phyloP scores from a whole-genome alignment of 345 rosid species.

The Ceriops tagal region DNA sequence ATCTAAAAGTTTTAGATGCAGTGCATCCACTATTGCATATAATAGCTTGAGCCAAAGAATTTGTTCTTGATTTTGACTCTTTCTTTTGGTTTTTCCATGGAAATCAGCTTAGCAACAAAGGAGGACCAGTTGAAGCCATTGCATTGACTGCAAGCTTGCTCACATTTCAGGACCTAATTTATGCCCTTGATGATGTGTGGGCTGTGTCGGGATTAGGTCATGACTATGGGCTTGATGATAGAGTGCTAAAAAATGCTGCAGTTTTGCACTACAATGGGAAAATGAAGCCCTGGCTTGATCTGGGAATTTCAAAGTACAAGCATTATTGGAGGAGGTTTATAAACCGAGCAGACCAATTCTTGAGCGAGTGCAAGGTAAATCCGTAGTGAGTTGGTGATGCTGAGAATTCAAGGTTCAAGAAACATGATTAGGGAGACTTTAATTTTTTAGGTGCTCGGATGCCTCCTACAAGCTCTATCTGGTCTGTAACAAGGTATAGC shows the following conservation, averaged over 20 bases:
- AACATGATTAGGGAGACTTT: conserved; percentile 11
- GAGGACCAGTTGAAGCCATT: conserved; percentile 43
- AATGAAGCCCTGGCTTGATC: conserved; percentile 37
- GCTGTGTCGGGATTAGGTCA: conserved; percentile 29
- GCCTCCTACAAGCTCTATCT: conserved; percentile 20
- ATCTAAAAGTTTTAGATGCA: background rate
- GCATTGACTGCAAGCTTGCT: conserved; percentile 26
- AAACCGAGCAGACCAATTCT: conserved; percentile 17
- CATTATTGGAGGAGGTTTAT: conserved; percentile 28
- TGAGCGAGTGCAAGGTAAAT: conserved; percentile 33
- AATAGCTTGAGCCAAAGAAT: background rate
- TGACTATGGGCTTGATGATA: conserved; percentile 19
- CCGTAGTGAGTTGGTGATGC: conserved; percentile 32
- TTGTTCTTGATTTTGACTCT: background rate
- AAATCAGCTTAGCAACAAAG: conserved; percentile 41
- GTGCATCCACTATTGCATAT: background rate
- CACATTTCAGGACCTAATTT: conserved; percentile 25
- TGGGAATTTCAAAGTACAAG: conserved; percentile 30
- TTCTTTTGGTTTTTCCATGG: conserved; percentile 4
- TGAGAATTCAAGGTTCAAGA: conserved; percentile 16
- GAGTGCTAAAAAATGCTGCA: conserved; percentile 21
- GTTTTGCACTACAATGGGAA: conserved; percentile 32
- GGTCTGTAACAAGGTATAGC: conserved; percentile 11
- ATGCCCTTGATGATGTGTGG: conserved; percentile 21
- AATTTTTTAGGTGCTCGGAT: conserved; percentile 19